Percentiles rank a stretch among this genome's conserved stretches.
These are phyloP conservation scores for Botrytis hyacinthi DNA, from an alignment of 2,329 filamentous ascomycete genomes.

Conservation along the genomic window DNA sequence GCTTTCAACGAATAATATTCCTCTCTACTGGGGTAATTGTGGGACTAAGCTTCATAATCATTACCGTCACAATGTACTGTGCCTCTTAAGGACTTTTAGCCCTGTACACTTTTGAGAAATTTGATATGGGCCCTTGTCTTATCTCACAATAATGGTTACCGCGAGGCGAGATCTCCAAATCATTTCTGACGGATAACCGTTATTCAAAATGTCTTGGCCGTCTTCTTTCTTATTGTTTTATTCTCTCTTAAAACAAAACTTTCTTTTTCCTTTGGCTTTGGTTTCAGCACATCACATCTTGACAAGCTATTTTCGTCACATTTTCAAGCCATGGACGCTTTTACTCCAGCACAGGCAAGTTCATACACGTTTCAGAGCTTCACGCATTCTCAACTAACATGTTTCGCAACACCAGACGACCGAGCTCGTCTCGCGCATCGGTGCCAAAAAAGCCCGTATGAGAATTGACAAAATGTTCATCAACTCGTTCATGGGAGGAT, in stretches of 20 bases:
- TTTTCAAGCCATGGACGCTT: slow-evolving; percentile 40
- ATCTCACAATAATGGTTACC: background rate
- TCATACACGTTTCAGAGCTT: background rate
- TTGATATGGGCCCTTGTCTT: slow-evolving; percentile 8
- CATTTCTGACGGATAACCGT: background rate
- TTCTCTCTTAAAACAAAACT: background rate
- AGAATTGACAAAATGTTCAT: slow-evolving; percentile 52
- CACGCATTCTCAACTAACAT: slow-evolving; percentile 2
- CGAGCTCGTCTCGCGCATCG: slow-evolving; percentile 50
- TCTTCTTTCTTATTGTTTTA: background rate
- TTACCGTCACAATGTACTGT: background rate
- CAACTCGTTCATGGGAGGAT: slow-evolving; percentile 51
- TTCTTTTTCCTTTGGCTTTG: background rate
- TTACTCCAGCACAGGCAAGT: slow-evolving; percentile 42
- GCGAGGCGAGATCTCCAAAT: background rate
- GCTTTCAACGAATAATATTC: background rate
- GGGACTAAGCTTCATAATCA: background rate
- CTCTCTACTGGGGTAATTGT: background rate
- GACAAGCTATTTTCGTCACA: background rate
- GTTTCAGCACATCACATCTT: background rate
- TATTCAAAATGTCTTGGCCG: slow-evolving; percentile 7
- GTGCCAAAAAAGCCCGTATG: slow-evolving; percentile 52
- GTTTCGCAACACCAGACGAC: slow-evolving; percentile 42
- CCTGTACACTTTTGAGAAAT: background rate
- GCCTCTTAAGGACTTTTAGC: background rate